Evolutionary conservation across 768 basidiomycete genomes (phyloP).

Genomic region (Naganishia antarctica): DNA sequence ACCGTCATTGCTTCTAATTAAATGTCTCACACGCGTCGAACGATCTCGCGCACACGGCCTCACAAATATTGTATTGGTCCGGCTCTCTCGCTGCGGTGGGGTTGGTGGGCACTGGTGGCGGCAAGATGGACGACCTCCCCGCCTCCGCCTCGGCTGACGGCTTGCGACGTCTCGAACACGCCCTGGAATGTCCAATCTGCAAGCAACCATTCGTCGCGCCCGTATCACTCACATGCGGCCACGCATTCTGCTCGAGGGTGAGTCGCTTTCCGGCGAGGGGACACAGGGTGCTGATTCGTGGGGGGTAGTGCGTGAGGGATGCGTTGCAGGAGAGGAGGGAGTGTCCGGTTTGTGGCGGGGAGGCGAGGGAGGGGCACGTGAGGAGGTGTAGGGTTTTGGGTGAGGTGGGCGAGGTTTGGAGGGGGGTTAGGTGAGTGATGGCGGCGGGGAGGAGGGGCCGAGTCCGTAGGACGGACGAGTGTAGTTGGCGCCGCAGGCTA

Average conservation of each 20-base stretch:
- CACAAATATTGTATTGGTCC: too few relatives aligned
- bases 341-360: slow-evolving; percentile 68
- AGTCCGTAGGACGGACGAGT: too few relatives aligned
- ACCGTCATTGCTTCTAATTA: too few relatives aligned
- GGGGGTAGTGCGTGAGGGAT: slow-evolving; percentile 63
- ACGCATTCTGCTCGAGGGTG: slow-evolving; percentile 63
- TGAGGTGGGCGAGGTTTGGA: slow-evolving; percentile 67
- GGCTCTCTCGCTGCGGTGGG: background rate
- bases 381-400: slow-evolving; percentile 67
- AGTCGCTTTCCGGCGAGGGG: background rate
- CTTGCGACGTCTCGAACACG: slow-evolving; percentile 55
- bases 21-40: too few relatives aligned
- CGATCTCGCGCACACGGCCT: too few relatives aligned
- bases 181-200: slow-evolving; percentile 71
- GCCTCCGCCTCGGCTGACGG: too few relatives aligned
- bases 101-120: too few relatives aligned
- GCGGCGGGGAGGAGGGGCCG: too few relatives aligned
- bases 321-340: slow-evolving; percentile 59
- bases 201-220: slow-evolving; percentile 68
- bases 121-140: too few relatives aligned
- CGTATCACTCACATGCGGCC: slow-evolving; percentile 68
- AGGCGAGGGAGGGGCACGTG: slow-evolving; percentile 60
- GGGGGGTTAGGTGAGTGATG: slow-evolving; percentile 61
- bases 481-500: too few relatives aligned
- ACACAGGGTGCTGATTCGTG: background rate